phyloP scores from a whole-genome alignment of 805 yeast species.

The Sugiyamaella boreocaroliniensis region DNA sequence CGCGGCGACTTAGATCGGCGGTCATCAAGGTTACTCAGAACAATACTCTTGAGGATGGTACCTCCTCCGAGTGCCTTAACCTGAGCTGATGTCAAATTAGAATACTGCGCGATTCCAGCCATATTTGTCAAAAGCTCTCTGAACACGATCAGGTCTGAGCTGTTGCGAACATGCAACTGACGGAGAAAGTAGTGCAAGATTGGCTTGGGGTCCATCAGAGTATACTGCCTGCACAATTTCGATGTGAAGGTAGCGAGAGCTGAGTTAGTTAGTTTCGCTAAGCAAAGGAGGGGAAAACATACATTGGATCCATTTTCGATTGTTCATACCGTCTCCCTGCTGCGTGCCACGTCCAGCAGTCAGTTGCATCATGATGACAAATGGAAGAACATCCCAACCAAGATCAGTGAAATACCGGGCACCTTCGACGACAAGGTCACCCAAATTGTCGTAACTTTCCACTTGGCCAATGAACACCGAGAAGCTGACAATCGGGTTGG shows the following conservation, averaged over 20 bases:
- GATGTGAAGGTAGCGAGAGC: conserved; percentile 77
- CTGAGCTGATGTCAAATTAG: conserved; percentile 61
- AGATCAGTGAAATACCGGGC: conserved; percentile 67
- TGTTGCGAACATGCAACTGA: conserved; percentile 53
- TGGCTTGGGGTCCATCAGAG: conserved; percentile 54
- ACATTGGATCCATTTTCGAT: conserved; percentile 72
- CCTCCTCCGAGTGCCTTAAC: conserved; percentile 62
- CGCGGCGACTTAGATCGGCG: conserved; percentile 41
- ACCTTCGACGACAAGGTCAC: conserved; percentile 67
- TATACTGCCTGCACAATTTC: conserved; percentile 51
- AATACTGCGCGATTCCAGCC: conserved; percentile 71
- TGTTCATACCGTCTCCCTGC: conserved; percentile 74
- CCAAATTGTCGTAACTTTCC: conserved; percentile 86
- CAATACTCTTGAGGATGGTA: conserved; percentile 46
- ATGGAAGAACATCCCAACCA: conserved; percentile 81
- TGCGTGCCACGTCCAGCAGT: conserved; percentile 60
- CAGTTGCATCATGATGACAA: conserved; percentile 62
- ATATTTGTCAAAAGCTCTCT: conserved; percentile 61
- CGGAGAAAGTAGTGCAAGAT: conserved; percentile 54
- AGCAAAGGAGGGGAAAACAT: conserved; percentile 5
- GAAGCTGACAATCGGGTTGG: conserved; percentile 76
- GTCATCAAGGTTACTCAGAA: conserved; percentile 54
- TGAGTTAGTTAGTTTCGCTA: neutral
- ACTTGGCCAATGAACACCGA: conserved; percentile 68
- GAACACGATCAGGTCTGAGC: conserved; percentile 55